Evolutionary conservation across 805 yeast species (phyloP).

Genomic region (Ogataea salicorniae): DNA sequence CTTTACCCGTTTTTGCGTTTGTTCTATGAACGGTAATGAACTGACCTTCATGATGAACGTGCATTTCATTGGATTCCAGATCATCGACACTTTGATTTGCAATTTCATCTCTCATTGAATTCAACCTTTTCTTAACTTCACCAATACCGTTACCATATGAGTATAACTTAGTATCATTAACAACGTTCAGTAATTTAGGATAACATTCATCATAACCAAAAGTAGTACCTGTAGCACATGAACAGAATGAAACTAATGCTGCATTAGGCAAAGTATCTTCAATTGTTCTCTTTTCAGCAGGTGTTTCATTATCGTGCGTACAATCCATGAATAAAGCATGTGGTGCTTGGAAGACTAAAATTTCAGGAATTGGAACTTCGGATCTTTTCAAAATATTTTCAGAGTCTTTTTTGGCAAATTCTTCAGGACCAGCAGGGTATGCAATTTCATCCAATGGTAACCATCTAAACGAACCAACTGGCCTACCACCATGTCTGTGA

Average conservation of each 20-base stretch:
- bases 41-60: constrained; percentile 90
- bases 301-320: constrained; percentile 92
- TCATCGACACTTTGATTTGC: constrained; percentile 55
- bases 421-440: constrained; percentile 51
- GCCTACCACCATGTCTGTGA: constrained; percentile 91
- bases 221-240: constrained; percentile 91
- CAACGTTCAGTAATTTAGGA: constrained; percentile 77
- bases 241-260: constrained; percentile 87
- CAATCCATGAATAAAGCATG: constrained; percentile 97
- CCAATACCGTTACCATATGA: constrained; percentile 63
- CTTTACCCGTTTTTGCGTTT: constrained; percentile 78
- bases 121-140: constrained; percentile 56
- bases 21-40: constrained; percentile 85
- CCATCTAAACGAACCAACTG: constrained; percentile 87
- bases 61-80: constrained; percentile 68
- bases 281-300: constrained; percentile 82
- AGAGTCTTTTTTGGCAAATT: constrained; percentile 10
- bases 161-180: constrained; percentile 65
- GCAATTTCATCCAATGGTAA: constrained; percentile 71
- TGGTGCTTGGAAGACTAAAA: constrained; percentile 65
- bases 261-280: constrained; percentile 95
- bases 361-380: constrained; percentile 63
- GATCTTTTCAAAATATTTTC: constrained; percentile 39
- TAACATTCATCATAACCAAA: constrained; percentile 92
- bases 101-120: constrained; percentile 51